These are phyloP conservation scores for Pleurozium schreberi DNA, from an alignment of 225 moss, liverwort and hornwort genomes.

Conservation along the genomic window DNA sequence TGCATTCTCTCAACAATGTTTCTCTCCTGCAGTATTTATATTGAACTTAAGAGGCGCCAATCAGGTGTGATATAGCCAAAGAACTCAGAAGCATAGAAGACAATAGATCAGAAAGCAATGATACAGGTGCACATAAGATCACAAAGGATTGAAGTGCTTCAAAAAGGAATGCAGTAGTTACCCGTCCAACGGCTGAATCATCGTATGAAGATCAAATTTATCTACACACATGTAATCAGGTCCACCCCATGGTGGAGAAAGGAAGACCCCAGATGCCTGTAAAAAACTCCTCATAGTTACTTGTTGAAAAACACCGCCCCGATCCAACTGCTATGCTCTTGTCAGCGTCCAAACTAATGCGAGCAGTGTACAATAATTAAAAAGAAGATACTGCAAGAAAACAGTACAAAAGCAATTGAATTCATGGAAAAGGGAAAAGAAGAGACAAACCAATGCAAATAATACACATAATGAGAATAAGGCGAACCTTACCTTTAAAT, in stretches of 20 bases:
- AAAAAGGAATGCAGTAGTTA: conserved; percentile 1
- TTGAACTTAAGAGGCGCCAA: background rate
- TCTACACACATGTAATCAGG: conserved; percentile 52
- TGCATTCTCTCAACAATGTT: background rate
- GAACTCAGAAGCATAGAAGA: background rate
- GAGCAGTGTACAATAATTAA: background rate
- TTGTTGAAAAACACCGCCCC: background rate
- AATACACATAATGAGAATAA: background rate
- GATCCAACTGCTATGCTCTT: background rate
- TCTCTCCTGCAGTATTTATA: background rate
- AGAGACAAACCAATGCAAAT: background rate
- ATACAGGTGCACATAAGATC: background rate
- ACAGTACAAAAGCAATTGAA: background rate
- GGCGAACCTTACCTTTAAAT: conserved; percentile 31
- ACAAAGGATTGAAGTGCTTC: background rate
- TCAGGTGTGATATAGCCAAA: background rate
- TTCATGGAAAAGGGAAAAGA: background rate
- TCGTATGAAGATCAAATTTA: conserved; percentile 72
- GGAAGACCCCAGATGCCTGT: conserved; percentile 79
- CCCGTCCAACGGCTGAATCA: conserved; percentile 93
- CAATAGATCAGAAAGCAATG: background rate
- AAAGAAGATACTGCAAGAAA: background rate
- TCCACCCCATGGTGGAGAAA: conserved; percentile 98
- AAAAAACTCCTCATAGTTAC: background rate
- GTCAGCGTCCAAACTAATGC: background rate